Evolutionary conservation across 257 asterid genomes (phyloP).

Genomic region (Solanum chaucha): DNA sequence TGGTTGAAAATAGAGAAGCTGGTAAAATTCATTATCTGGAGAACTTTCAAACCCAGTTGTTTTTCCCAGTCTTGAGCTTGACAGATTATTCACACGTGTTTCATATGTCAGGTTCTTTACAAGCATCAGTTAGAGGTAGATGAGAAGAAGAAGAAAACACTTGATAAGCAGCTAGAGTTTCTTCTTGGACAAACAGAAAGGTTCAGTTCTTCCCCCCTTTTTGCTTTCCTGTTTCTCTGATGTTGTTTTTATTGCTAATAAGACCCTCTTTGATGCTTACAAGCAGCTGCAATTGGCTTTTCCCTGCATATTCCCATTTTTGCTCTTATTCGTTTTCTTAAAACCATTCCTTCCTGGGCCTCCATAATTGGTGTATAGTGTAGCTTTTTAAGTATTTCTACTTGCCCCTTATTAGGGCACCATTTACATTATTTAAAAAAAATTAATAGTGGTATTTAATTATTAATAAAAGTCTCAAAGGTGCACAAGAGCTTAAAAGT

Average conservation of each 20-base stretch:
- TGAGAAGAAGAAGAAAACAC: conserved; percentile 87
- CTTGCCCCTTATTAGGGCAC: neutral
- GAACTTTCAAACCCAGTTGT: neutral
- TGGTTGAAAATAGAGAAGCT: conserved; percentile 98
- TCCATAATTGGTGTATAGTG: neutral
- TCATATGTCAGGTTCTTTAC: conserved; percentile 62
- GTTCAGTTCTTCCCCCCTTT: conserved; percentile 12
- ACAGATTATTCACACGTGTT: conserved; percentile 6
- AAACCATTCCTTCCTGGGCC: neutral
- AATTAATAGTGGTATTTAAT: neutral
- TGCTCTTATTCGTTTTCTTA: neutral
- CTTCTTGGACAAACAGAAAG: conserved; percentile 99
- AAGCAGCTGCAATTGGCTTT: neutral
- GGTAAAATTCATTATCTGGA: conserved; percentile 33
- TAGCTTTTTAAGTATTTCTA: neutral
- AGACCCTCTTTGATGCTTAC: neutral
- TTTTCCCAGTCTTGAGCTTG: neutral
- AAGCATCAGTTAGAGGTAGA: conserved; percentile 92
- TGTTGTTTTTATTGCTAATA: neutral
- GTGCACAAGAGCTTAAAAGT: neutral
- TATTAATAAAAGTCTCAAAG: no score
- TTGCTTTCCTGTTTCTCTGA: neutral
- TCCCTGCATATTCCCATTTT: neutral
- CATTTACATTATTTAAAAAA: neutral
- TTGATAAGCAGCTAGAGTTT: conserved; percentile 93